phyloP scores from a whole-genome alignment of 495 filamentous ascomycete species.

The Daldinia grandis region DNA sequence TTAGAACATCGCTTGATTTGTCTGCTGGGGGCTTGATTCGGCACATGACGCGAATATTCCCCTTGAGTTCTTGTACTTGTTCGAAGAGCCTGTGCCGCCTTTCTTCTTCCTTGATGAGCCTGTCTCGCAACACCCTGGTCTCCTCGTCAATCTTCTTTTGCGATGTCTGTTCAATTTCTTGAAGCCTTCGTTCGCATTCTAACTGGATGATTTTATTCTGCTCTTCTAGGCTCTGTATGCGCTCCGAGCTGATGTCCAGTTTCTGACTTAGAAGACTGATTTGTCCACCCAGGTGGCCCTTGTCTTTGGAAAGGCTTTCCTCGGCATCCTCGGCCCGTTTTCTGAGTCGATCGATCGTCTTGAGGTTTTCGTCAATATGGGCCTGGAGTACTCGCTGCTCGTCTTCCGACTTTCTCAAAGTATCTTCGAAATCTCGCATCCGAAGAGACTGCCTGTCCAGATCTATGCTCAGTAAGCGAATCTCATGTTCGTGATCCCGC shows the following conservation, averaged over 20 bases:
- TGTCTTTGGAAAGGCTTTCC: conserved; percentile 46
- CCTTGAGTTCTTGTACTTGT: conserved; percentile 97
- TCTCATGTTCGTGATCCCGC: conserved; percentile 44
- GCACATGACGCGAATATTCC: conserved; percentile 98
- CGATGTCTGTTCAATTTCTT: conserved; percentile 45
- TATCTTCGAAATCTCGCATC: conserved; percentile 34
- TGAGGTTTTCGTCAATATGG: conserved; percentile 41
- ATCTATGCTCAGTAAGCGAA: conserved; percentile 33
- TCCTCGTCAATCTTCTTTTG: conserved; percentile 45
- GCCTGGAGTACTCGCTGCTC: conserved; percentile 35
- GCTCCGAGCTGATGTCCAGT: conserved; percentile 46
- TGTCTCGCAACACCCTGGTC: conserved; percentile 64
- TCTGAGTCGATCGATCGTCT: conserved; percentile 45
- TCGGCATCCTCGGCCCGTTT: conserved; percentile 46
- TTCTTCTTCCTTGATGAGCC: conserved; percentile 90
- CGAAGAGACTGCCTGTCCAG: conserved; percentile 33
- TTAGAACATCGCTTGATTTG: conserved; percentile 38
- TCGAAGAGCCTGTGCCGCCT: conserved; percentile 93
- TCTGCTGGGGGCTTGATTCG: conserved; percentile 84
- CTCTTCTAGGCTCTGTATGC: conserved; percentile 66
- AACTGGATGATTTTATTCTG: conserved; percentile 71
- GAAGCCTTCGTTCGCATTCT: conserved; percentile 47
- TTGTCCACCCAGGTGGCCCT: conserved; percentile 46
- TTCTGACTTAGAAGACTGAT: conserved; percentile 44
- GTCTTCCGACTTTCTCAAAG: conserved; percentile 32